Base-by-base conservation (phyloP, 1,284 basidiomycete genomes). In the Amylostereum chailletii region DNA sequence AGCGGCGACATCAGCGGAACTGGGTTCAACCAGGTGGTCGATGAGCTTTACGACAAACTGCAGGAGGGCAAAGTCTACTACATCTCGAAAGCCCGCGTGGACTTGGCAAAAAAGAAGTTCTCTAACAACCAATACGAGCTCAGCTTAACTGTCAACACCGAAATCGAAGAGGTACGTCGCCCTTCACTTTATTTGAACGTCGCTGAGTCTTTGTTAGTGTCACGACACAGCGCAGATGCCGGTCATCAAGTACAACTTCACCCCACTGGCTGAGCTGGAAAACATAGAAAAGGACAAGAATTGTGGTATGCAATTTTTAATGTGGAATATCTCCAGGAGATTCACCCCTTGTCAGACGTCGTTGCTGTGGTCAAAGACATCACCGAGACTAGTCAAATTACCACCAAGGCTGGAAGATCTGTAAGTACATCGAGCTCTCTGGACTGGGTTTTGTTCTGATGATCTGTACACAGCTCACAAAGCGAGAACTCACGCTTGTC, bases 101-200 rank as follows among this genome's bases (percentile, higher is more conserved):
- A 91, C 62, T 83, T 98, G 33, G 94, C 95, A 42, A 99, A 98
- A 73, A 98, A 95, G 71, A 95, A 97, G 69, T 99, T 96, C 67
- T 90, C 81, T 47, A 92, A 89, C 62, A 97, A 96, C 64, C 94
- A 99, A 63, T 99, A 99, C 62, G 95, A 99, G 65, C 82, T 99
- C 54, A 77, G 73, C 45, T 77, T 99, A n/a, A 92, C 94, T 56
- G 82, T 79, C 55, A 75, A 78, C 49, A 93, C 92, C 0, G 86
- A 90, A 57, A 75, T 96, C 31, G 84, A 89, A 63, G 89, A 89
- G 75, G 86, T 84, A 49, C 30, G 68, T 53, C 9, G 8, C 11
- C 11, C 31, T 5, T 6, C 27, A 45, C 10, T 34, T 5, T 33
- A 31, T 11, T 34, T 41, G 11, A 51, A 49, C 38, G 47, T 50